Base-by-base conservation (phyloP, 139 green algal species). In the Astrephomene gubernaculifera region DNA sequence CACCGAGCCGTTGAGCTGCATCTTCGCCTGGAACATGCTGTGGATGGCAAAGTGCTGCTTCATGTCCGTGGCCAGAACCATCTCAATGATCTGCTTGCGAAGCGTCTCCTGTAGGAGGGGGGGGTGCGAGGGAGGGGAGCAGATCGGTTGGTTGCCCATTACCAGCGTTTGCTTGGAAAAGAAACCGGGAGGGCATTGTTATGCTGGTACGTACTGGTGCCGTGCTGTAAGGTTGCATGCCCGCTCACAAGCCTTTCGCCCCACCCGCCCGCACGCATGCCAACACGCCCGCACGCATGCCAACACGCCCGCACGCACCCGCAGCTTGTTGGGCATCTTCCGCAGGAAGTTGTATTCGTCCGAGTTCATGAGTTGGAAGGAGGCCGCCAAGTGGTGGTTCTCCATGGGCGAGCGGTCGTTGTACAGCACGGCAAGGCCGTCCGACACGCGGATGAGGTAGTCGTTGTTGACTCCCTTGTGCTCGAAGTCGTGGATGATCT, bases 21-120 rank as follows among this genome's bases (percentile, higher is more conserved):
- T 85, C 80, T 92, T 92, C 24, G 87, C 82, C 83, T 95, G 89
- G 88, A 96, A 96, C 67, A 92, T 88, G 39, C 69, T 89, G 53
- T 94, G 87, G 69, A 95, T 91, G 38, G 90, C 83, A 86, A 96
- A 95, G 82, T 95, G 92, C 64, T 90, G 86, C 88, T 95, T 95
- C 93, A 95, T 95, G 88, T 95, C 93, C n/a, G 93, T 95, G 14
- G 90, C 90, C 17, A 94, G 89, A 70, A 95, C 91, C 74, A 92
- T 81, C 69, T 94, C 91, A 53, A 96, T 94, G 31, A 96, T 84
- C 36, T 88, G 73, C 43, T 81, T 76, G 33, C 93, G 90, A 38
- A 95, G 43, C 4, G 67, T 84, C n/a, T 89, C 82, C 65, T 89
- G 71, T 61, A 57, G 12, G 49, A 12, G 49, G 49, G 12, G n/a